Evolutionary conservation across 2,329 filamentous ascomycete species (phyloP).

Genomic region (Mycosphaerelloides madeirae): DNA sequence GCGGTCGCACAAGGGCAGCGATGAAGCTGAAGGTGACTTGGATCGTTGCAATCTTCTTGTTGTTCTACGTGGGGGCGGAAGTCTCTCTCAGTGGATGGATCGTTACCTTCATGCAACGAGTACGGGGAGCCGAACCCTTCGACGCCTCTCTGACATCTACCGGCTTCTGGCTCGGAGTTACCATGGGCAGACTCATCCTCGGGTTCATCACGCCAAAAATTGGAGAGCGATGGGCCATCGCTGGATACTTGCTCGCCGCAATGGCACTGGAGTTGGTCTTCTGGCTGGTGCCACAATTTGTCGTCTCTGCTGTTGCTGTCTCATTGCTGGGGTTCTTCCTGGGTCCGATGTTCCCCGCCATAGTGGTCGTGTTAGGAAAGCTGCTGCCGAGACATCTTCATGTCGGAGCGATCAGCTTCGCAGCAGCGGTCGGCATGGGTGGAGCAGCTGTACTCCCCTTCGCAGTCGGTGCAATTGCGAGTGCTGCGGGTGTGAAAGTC

Average conservation of each 20-base stretch:
- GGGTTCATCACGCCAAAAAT: conserved; percentile 17
- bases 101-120: conserved; percentile 13
- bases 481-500: conserved; percentile 52
- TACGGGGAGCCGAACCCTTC: conserved; percentile 10
- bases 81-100: conserved; percentile 13
- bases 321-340: conserved; percentile 19
- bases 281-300: conserved; percentile 19
- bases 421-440: conserved; percentile 17
- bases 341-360: conserved; percentile 21
- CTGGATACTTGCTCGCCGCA: conserved; percentile 10
- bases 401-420: conserved; percentile 17
- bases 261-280: conserved; percentile 18
- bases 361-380: conserved; percentile 15
- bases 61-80: conserved; percentile 12
- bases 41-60: conserved; percentile 10
- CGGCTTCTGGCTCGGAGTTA: conserved; percentile 20
- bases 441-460: conserved; percentile 31
- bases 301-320: conserved; percentile 14
- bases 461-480: conserved; percentile 24
- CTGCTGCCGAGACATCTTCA: conserved; percentile 18
- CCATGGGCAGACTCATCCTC: conserved; percentile 12
- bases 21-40: conserved; percentile 11
- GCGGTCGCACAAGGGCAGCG: conserved; percentile 6
- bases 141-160: conserved; percentile 14
- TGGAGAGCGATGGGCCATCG: conserved; percentile 17